Percentiles rank a stretch among this genome's conserved stretches.
These are phyloP conservation scores for Sporothrix curviconia DNA, from an alignment of 2,329 filamentous ascomycete genomes.

Conservation along the genomic window DNA sequence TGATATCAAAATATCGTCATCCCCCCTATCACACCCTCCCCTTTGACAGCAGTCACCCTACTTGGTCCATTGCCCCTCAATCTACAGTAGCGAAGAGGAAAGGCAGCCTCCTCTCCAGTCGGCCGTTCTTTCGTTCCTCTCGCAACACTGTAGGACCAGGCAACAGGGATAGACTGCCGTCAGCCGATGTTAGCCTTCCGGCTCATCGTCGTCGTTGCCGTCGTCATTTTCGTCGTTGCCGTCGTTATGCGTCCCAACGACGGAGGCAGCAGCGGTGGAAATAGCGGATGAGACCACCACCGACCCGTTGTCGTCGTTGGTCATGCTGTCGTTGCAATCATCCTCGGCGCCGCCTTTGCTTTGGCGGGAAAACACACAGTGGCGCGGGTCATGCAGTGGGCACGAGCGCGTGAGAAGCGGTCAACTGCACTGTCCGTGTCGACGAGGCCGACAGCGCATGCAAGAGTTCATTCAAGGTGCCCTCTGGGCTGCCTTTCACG, in stretches of 20 bases:
- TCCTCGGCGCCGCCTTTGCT: conserved; percentile 26
- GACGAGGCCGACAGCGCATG: neutral
- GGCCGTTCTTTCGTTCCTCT: too few relatives aligned
- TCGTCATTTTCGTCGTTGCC: conserved; percentile 25
- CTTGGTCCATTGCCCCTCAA: conserved; percentile 56
- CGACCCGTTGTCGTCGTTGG: neutral
- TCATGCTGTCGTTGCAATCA: conserved; percentile 16
- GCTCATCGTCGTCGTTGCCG: conserved; percentile 58
- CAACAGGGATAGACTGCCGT: conserved; percentile 62
- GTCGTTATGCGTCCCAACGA: neutral
- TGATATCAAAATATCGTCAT: neutral
- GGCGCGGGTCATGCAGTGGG: conserved; percentile 12
- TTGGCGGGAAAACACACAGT: conserved; percentile 1
- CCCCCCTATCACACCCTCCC: neutral
- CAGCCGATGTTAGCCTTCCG: conserved; percentile 53
- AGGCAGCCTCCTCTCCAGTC: too few relatives aligned
- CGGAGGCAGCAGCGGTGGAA: neutral
- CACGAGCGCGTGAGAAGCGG: neutral
- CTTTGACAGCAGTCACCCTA: conserved; percentile 53
- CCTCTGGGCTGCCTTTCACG: conserved; percentile 55
- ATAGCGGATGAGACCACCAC: too few relatives aligned
- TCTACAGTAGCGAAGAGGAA: conserved; percentile 40
- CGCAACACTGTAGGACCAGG: conserved; percentile 49
- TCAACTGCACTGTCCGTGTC: neutral
- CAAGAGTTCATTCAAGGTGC: conserved; percentile 24